These are phyloP conservation scores for Coprinopsis strossmayeri DNA, from an alignment of 768 basidiomycete genomes.

Conservation along the genomic window DNA sequence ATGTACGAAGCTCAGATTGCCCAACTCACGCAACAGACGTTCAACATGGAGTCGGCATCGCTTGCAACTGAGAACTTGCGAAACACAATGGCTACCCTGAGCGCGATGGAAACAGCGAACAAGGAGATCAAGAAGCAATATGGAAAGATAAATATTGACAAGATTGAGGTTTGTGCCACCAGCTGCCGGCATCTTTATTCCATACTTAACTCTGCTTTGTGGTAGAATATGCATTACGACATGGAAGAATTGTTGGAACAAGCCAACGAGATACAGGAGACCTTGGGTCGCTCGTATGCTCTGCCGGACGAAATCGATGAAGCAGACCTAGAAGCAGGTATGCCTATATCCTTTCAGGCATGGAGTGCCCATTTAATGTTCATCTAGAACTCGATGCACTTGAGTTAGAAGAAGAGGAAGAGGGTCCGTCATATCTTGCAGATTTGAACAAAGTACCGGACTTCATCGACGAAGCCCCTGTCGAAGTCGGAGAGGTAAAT, in stretches of 20 bases:
- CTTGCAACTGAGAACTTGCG: slow-evolving; percentile 96
- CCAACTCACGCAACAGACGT: slow-evolving; percentile 90
- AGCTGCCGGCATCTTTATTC: background rate
- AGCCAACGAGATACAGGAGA: slow-evolving; percentile 96
- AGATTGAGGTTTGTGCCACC: slow-evolving; percentile 73
- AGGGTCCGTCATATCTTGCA: slow-evolving; percentile 80
- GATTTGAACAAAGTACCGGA: slow-evolving; percentile 87
- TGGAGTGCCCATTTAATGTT: background rate
- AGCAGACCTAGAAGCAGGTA: slow-evolving; percentile 94
- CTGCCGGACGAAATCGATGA: slow-evolving; percentile 98
- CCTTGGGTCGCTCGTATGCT: slow-evolving; percentile 86
- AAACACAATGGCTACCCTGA: slow-evolving; percentile 98
- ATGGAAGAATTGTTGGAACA: slow-evolving; percentile 98
- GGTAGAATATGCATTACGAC: slow-evolving; percentile 88
- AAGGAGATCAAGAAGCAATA: slow-evolving; percentile 97
- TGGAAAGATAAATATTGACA: slow-evolving; percentile 94
- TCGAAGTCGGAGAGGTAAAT: slow-evolving; percentile 58
- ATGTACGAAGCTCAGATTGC: slow-evolving; percentile 93
- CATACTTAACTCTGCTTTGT: background rate
- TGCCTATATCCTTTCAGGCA: background rate
- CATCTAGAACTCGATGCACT: slow-evolving; percentile 88
- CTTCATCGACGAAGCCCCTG: slow-evolving; percentile 84
- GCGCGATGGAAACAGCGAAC: slow-evolving; percentile 93
- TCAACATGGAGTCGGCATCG: slow-evolving; percentile 96
- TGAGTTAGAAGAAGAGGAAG: slow-evolving; percentile 87